Evolutionary conservation across 2,329 filamentous ascomycete genomes (phyloP), one percentile per base, ranked within the genome.

Genomic region (Blastomyces parvus): DNA sequence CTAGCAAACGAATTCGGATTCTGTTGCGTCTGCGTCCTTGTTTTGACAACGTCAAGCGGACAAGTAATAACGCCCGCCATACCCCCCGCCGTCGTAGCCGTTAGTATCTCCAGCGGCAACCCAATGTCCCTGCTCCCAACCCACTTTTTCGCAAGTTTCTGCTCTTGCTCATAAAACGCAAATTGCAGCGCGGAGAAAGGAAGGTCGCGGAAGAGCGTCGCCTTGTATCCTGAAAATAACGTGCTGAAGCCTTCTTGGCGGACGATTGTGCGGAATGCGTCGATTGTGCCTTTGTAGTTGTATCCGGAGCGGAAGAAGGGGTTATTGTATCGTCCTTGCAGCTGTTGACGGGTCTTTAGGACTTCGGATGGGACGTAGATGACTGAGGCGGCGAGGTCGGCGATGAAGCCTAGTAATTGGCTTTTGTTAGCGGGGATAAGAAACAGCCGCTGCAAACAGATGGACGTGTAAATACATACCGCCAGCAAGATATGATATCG

Each of bases 351-450:
- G n/a, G 94, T 99, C 77, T 99, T 99, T 69, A 99, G 83, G 5
- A 99, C 94, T 77, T 99, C 95, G 14, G 93, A 96, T 3, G 94
- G 95, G 4, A 99, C 95, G 73, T 99, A 99, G 64, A 97, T 84
- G 65, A 96, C 83, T 0, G 91, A 96, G 0, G 94, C 93, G 55
- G 90, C 93, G 27, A 97, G 82, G 73, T 99, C 94, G 65, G 93
- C 94, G 64, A 97, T 74, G 70, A 97, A 92, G n/a, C 93, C 90
- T 92, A 52, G 30, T 11, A 9, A 36, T 36, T 36, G 33, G 22
- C 66, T 7, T 30, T 40, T 40, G n/a, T 19, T 25, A 22, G 22
- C 25, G 27, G 33, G 22, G 57, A n/a, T n/a, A 27, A 25, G 11
- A 25, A 46, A 27, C 44, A 48, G 19, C 44, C 19, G 14, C n/a